Percentiles rank a stretch among this genome's conserved stretches.
phyloP scores from a whole-genome alignment of 768 basidiomycete species.

The Tricholomella constricta region DNA sequence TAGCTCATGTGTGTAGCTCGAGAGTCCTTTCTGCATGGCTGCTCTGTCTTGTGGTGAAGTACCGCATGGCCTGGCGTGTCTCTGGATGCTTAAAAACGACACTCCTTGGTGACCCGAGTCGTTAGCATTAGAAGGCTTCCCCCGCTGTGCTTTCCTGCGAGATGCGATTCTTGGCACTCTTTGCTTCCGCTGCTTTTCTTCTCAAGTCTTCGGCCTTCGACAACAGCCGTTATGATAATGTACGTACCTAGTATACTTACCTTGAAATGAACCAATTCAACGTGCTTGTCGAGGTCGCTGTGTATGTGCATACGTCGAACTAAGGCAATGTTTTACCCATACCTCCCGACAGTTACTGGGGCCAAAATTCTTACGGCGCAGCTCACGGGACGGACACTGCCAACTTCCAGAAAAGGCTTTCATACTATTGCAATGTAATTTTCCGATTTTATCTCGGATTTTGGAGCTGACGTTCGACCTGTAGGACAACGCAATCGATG shows the following conservation, averaged over 20 bases:
- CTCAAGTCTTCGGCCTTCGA: slow-evolving; percentile 45
- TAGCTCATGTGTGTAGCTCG: slow-evolving; percentile 5
- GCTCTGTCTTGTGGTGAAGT: background rate
- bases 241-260: slow-evolving; percentile 28
- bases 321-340: background rate
- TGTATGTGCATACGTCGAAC: slow-evolving; percentile 38
- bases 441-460: slow-evolving; percentile 5
- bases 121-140: background rate
- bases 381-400: slow-evolving; percentile 45
- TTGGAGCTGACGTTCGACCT: background rate
- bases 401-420: slow-evolving; percentile 61
- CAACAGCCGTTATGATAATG: slow-evolving; percentile 63
- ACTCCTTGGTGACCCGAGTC: background rate
- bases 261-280: background rate
- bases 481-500: slow-evolving; percentile 68
- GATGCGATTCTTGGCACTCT: slow-evolving; percentile 18
- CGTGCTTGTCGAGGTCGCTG: slow-evolving; percentile 45
- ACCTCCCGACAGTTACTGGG: slow-evolving; percentile 57
- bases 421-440: slow-evolving; percentile 63
- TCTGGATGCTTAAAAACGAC: background rate
- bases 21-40: background rate
- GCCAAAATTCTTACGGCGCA: slow-evolving; percentile 76
- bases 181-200: slow-evolving; percentile 6
- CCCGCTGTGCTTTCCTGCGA: background rate
- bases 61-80: too few species aligned